These are phyloP conservation scores for Brettanomyces bruxellensis DNA, from an alignment of 805 yeast species.

Conservation along the genomic window DNA sequence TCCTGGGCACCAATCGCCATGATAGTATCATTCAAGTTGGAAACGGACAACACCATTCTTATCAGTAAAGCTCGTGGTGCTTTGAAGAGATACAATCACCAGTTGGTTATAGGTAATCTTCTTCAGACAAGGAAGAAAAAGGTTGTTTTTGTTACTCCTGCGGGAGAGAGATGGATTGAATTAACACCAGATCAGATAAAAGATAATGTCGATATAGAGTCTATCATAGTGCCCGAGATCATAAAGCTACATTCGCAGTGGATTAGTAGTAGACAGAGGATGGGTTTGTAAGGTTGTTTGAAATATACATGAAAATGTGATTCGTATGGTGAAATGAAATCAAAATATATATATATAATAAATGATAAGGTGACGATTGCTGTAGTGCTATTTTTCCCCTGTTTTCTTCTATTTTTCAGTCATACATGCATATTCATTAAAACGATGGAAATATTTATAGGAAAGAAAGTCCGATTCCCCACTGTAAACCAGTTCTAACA, in stretches of 20 bases:
- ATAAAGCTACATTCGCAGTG: conserved; percentile 53
- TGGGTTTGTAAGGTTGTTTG: conserved; percentile 13
- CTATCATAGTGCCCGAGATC: conserved; percentile 71
- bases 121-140: conserved; percentile 81
- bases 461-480: conserved; percentile 52
- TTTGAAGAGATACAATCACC: conserved; percentile 79
- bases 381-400: background rate
- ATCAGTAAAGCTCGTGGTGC: conserved; percentile 73
- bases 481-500: conserved; percentile 44
- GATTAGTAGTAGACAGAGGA: conserved; percentile 32
- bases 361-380: background rate
- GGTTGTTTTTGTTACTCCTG: conserved; percentile 72
- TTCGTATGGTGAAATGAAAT: background rate
- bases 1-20: conserved; percentile 93
- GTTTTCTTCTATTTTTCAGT: too few relatives aligned
- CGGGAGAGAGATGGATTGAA: conserved; percentile 40
- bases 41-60: conserved; percentile 69
- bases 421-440: too few relatives aligned
- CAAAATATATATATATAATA: background rate
- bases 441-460: conserved; percentile 24
- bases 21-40: conserved; percentile 91
- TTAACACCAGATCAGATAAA: conserved; percentile 33
- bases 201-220: conserved; percentile 56
- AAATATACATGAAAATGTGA: too few relatives aligned
- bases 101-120: conserved; percentile 88